Base-by-base conservation (phyloP, 768 basidiomycete genomes). In the Clitopilus hobsonii region DNA sequence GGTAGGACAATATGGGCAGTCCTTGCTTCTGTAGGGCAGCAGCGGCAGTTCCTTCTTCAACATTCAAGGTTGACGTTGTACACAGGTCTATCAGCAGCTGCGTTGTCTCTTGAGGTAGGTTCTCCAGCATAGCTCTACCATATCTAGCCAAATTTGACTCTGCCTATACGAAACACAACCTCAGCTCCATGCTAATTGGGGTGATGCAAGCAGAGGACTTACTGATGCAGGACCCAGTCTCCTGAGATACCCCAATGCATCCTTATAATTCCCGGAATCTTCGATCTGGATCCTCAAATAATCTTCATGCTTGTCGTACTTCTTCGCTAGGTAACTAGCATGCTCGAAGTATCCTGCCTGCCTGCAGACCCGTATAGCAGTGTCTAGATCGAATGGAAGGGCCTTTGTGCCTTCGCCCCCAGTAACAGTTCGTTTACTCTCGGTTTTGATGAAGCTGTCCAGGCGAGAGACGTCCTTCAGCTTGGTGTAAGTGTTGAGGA, bases 331-430 rank as follows among this genome's bases (percentile, higher is more conserved):
- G 66, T 95, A 98, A 1, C 86, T 84, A 0, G 96, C 96, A 65
- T 98, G 96, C 54, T 94, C 88, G 62, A 91, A 97, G 68, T 96
- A 98, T 0, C 94, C 93, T 1, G 94, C 96, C 69, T 98, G 96
- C 24, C 97, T 81, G 63, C 95, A 98, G 25, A 98, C 96, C 2
- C 94, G 83, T 52, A 99, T 98, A 0, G 94, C 97, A 0, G 97
- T 99, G 58, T 96, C 94, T 38, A 99, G 79, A 66, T 98, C 97
- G 66, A 98, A 99, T 0, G 96, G 97, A 3, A 96, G 80, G 65
- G 95, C 94, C 27, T 77, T 74, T 8, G 71, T 65, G 38, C 79
- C 76, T 20, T 78, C 74, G 16, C 73, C 75, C 20, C 77, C 74
- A 13, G 73, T n/a, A n/a, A n/a, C 75, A 14, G 70, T 68, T 13